Conservation (phyloP, 768 basidiomycete species). For the Termitomyces sp. region DNA sequence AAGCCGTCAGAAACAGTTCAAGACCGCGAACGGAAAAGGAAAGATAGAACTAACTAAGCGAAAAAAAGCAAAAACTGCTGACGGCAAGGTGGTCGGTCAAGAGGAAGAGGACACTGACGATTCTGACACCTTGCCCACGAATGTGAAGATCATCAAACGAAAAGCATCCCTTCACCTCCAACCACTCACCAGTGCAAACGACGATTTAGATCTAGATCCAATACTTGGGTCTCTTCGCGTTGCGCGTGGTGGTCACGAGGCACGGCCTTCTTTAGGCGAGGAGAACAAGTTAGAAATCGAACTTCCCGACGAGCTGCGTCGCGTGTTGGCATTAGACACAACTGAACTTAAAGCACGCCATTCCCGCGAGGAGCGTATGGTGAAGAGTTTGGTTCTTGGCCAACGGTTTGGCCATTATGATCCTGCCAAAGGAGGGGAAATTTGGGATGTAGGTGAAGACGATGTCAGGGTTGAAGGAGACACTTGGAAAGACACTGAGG, state of each 20-base stretch:
- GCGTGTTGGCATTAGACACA: constrained; percentile 60
- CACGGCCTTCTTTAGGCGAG: constrained; percentile 16
- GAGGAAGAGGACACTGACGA: constrained; percentile 25
- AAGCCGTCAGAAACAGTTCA: constrained; percentile 18
- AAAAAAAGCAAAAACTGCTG: constrained; percentile 49
- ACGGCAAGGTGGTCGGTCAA: constrained; percentile 23
- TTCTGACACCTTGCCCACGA: constrained; percentile 20
- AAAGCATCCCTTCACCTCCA: constrained; percentile 16
- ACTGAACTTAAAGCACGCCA: constrained; percentile 35
- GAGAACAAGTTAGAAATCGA: constrained; percentile 46
- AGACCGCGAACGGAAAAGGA: constrained; percentile 35
- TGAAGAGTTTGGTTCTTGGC: constrained; percentile 60
- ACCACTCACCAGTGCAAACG: constrained; percentile 9
- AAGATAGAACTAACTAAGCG: constrained; percentile 26
- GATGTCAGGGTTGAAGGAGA: constrained; percentile 30
- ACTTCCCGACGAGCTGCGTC: constrained; percentile 63
- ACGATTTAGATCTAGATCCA: constrained; percentile 30
- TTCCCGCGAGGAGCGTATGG: constrained; percentile 49
- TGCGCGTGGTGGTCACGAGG: constrained; percentile 25
- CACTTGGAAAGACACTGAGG: constrained; percentile 30
- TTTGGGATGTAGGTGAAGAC: constrained; percentile 75
- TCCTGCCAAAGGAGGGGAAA: constrained; percentile 60
- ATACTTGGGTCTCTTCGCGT: constrained; percentile 27
- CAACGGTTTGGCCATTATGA: constrained; percentile 54
- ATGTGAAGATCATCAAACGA: constrained; percentile 32